phyloP scores from a whole-genome alignment of 2,329 filamentous ascomycete species.

The Plectosphaerella cucumerina region DNA sequence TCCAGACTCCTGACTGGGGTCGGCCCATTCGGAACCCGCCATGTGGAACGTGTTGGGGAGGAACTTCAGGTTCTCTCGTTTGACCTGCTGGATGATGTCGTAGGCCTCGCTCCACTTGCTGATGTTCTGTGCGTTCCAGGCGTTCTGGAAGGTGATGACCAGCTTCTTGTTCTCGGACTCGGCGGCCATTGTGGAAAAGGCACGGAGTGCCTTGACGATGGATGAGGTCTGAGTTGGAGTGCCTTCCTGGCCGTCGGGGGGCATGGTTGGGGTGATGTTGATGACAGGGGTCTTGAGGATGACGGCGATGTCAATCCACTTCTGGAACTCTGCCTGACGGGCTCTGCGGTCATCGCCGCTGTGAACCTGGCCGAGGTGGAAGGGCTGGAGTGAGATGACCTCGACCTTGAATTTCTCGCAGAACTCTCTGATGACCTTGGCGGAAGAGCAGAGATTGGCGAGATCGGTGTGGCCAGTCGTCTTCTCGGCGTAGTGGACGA shows the following conservation, averaged over 20 bases:
- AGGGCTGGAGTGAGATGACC: conserved; percentile 16
- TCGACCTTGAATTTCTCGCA: conserved; percentile 8
- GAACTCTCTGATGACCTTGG: conserved; percentile 2
- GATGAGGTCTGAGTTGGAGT: neutral
- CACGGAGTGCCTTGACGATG: neutral
- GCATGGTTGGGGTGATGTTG: neutral
- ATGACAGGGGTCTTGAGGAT: conserved; percentile 12
- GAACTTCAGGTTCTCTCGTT: conserved; percentile 9
- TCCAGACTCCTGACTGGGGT: conserved; percentile 4
- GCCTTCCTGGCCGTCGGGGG: neutral
- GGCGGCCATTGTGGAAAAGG: neutral
- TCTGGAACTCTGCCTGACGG: conserved; percentile 6
- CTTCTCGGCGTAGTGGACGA: conserved; percentile 5
- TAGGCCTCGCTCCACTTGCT: conserved; percentile 12
- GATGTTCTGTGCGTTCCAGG: conserved; percentile 12
- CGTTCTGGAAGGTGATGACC: conserved; percentile 14
- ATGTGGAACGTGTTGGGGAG: conserved; percentile 25
- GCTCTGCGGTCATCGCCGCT: conserved; percentile 6
- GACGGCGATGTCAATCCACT: conserved; percentile 12
- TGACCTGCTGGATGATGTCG: conserved; percentile 6
- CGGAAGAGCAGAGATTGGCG: neutral
- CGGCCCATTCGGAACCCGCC: conserved; percentile 9
- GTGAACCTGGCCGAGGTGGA: conserved; percentile 13
- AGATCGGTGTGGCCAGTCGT: neutral
- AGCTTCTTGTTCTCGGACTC: neutral